Evolutionary conservation across 441 rosid species (phyloP).

Genomic region (Arabidopsis hybrid): DNA sequence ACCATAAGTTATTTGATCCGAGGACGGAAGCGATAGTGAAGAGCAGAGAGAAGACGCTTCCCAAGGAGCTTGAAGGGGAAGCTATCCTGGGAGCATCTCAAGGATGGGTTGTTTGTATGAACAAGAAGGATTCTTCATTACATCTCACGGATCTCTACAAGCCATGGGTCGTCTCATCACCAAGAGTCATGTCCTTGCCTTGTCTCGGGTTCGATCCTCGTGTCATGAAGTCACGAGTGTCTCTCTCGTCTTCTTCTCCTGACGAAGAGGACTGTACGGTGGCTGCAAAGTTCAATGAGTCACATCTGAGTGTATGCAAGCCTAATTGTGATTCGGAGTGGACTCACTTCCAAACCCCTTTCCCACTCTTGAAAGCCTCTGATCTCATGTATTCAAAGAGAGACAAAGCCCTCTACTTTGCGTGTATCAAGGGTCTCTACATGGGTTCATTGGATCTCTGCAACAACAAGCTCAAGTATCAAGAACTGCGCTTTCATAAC

Average conservation of each 20-base stretch:
- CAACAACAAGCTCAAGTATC: conserved; percentile 7
- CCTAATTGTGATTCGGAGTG: conserved; percentile 3
- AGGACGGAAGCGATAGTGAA: neutral
- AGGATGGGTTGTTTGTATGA: neutral
- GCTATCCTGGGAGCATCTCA: neutral
- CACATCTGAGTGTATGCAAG: neutral
- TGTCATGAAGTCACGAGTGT: neutral
- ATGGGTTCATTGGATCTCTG: neutral
- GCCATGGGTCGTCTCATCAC: neutral
- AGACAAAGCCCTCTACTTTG: conserved; percentile 19
- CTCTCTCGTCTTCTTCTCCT: conserved; percentile 12
- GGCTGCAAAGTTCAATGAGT: conserved; percentile 17
- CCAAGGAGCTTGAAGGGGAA: neutral
- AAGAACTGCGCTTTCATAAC: neutral
- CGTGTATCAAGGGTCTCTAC: conserved; percentile 19
- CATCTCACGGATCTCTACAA: neutral
- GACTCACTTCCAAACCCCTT: conserved; percentile 11
- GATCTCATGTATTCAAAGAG: conserved; percentile 18
- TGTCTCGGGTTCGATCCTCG: neutral
- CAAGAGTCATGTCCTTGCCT: conserved; percentile 15
- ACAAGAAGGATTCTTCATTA: neutral
- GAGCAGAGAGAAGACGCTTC: neutral
- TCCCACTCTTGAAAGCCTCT: neutral
- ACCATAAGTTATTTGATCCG: neutral
- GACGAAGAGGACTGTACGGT: neutral